These are phyloP conservation scores for Phytophthora agathidicida DNA, from an alignment of 352 stramenopile species.

Conservation along the genomic window DNA sequence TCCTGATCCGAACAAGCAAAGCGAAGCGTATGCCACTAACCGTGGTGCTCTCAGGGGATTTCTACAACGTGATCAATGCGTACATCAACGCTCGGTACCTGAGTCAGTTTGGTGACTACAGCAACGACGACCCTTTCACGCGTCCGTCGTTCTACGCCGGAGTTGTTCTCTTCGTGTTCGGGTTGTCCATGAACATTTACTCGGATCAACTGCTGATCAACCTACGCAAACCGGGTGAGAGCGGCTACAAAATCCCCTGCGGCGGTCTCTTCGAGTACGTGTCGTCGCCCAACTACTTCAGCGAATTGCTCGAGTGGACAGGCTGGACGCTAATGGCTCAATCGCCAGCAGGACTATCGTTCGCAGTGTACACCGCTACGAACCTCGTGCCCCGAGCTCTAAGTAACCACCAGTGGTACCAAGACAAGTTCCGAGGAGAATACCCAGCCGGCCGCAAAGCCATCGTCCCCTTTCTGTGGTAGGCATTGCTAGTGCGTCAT, in stretches of 20 bases:
- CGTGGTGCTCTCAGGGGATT: slow-evolving; percentile 55
- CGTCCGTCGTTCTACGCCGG: slow-evolving; percentile 63
- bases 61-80: slow-evolving; percentile 78
- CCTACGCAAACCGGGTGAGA: slow-evolving; percentile 63
- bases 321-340: slow-evolving; percentile 67
- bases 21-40: slow-evolving; percentile 69
- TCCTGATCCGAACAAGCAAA: slow-evolving; percentile 59
- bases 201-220: slow-evolving; percentile 74
- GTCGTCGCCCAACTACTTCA: slow-evolving; percentile 81
- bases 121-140: slow-evolving; percentile 32
- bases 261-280: slow-evolving; percentile 73
- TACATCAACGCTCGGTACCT: slow-evolving; percentile 76
- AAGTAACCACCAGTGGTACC: slow-evolving; percentile 63
- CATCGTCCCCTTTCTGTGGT: slow-evolving; percentile 52
- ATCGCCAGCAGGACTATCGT: slow-evolving; percentile 58
- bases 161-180: slow-evolving; percentile 51
- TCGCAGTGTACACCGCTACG: slow-evolving; percentile 54
- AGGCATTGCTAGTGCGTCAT: neutral
- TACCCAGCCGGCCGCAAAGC: slow-evolving; percentile 44
- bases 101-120: slow-evolving; percentile 66
- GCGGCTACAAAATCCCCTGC: slow-evolving; percentile 60
- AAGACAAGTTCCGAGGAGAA: slow-evolving; percentile 55
- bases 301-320: slow-evolving; percentile 76
- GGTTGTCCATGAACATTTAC: slow-evolving; percentile 68
- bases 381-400: slow-evolving; percentile 56